These are phyloP conservation scores for Cercospora canescens DNA, from an alignment of 2,329 filamentous ascomycete genomes.

Conservation along the genomic window DNA sequence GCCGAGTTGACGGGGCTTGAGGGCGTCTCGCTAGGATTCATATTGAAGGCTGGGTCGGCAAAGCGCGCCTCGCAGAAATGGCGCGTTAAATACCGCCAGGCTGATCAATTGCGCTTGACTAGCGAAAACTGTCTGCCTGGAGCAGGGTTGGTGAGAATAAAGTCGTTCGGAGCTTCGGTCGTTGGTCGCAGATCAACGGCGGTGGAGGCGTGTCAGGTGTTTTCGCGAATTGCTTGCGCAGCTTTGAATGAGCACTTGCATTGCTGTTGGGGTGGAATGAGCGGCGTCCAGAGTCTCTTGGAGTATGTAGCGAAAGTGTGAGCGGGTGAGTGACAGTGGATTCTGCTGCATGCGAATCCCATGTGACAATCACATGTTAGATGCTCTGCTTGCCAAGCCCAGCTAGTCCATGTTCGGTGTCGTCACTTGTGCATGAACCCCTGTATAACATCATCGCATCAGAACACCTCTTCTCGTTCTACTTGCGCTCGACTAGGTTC, in stretches of 20 bases:
- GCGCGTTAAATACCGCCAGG: neutral
- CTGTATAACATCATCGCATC: neutral
- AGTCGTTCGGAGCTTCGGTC: neutral
- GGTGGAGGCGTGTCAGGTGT: neutral
- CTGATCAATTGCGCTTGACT: neutral
- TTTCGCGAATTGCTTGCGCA: neutral
- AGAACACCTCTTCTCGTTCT: no score
- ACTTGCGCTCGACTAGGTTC: no score
- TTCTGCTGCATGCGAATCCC: neutral
- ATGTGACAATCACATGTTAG: neutral
- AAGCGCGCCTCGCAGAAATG: neutral
- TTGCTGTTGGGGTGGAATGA: neutral
- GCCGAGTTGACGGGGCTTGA: conserved; percentile 12
- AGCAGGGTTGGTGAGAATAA: neutral
- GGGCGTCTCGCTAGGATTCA: conserved; percentile 1
- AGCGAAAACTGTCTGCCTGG: neutral
- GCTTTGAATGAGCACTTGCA: neutral
- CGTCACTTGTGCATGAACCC: neutral
- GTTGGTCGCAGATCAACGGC: neutral
- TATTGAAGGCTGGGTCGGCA: neutral
- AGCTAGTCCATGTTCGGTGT: neutral
- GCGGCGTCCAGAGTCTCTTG: neutral
- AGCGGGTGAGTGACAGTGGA: neutral
- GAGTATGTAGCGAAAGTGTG: neutral
- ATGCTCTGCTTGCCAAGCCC: neutral